Base-by-base conservation (phyloP, 2,329 filamentous ascomycete species). In the Colletotrichum nymphaeae region DNA sequence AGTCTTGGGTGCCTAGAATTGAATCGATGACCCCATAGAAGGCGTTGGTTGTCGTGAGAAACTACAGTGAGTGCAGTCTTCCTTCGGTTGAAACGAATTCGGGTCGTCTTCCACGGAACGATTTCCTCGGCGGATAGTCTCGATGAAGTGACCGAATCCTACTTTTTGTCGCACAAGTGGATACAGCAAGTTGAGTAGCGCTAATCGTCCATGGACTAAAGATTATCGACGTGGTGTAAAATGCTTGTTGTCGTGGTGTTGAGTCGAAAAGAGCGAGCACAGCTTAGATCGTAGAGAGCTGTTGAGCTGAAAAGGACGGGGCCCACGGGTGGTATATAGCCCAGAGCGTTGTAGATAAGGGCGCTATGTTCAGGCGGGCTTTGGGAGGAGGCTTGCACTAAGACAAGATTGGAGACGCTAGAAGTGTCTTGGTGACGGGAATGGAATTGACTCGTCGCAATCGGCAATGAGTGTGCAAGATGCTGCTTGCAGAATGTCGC, bases 381-480 rank as follows among this genome's bases (percentile, higher is more conserved):
- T 35, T 24, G 14, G 56, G 24, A 65, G 19, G 70, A 73, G 70
- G 70, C 70, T 73, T 73, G 70, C 67, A 65, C 70, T 73, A 73
- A 56, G 67, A 60, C 70, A 35, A 56, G 22, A 57, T 56, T 65
- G 55, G 67, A 30, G 26, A 56, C 70, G 67, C 70, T 73, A 70
- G 67, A 70, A 73, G 70, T 70, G 70, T 73, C 70, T 73, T 62
- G 70, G 67, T 70, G 70, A 73, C 70, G 71, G 71, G 73, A 74
- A 74, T 74, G 73, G 70, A 69, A 75, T 73, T 71, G 71, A 74
- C 60, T 75, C 66, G 73, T 66, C 62, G 71, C 66, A 74, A 74
- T 75, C 70, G 63, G 67, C 53, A 74, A 65, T 56, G 16, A 22
- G 53, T 19, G 63, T 46, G 60, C 46, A 58, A 59, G 62, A 65